Evolutionary conservation across 768 basidiomycete species (phyloP).

Genomic region (Boletus vinaceobasis): DNA sequence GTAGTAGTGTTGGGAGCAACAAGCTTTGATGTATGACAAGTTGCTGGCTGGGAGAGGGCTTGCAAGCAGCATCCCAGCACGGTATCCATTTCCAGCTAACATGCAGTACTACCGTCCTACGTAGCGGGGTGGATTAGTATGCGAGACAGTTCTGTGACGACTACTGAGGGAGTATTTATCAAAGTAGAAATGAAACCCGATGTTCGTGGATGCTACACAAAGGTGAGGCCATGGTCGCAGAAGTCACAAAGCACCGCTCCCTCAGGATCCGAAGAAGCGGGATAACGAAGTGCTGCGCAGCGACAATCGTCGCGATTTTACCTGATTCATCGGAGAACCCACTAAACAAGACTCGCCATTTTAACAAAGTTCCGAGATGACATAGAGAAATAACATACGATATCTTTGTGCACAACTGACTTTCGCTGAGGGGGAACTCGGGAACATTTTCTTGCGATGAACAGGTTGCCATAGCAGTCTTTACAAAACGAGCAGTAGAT

Average conservation of each 20-base stretch:
- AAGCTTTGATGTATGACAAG: no score
- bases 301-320: constrained; percentile 43
- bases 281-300: constrained; percentile 53
- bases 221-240: not conserved
- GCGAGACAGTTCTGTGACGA: constrained; percentile 23
- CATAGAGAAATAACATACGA: constrained; percentile 39
- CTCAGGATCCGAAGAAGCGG: constrained; percentile 48
- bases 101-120: no score
- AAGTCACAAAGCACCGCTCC: constrained; percentile 26
- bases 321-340: constrained; percentile 46
- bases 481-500: constrained; percentile 57
- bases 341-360: constrained; percentile 28
- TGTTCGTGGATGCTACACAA: constrained; percentile 32
- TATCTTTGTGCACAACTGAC: constrained; percentile 44
- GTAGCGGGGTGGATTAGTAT: constrained; percentile 22
- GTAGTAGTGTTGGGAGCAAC: no score
- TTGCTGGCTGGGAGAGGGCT: no score
- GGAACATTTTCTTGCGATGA: constrained; percentile 57
- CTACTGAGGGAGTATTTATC: constrained; percentile 24
- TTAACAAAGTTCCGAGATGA: not conserved
- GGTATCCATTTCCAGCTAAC: no score
- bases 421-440: constrained; percentile 37
- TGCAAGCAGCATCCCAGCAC: no score
- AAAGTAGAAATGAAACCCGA: constrained; percentile 25
- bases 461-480: constrained; percentile 62